Evolutionary conservation across 2,329 filamentous ascomycete genomes (phyloP), one percentile per base, ranked within the genome.

Genomic region (Neonectria hederae): DNA sequence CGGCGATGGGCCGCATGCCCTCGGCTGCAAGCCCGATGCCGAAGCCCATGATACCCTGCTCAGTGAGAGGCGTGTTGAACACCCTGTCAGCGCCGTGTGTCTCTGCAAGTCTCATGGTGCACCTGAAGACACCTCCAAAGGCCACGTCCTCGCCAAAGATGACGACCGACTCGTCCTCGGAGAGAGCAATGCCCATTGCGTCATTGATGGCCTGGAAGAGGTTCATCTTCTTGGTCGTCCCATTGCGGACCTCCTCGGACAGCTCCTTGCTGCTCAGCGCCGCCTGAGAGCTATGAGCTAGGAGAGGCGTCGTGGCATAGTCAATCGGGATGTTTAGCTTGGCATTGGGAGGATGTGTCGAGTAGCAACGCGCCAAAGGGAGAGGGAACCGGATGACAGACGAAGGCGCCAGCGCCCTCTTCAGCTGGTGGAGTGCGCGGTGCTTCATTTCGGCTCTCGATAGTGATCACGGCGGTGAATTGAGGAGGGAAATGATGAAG

Each of bases 101-200:
- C 66, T 94, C 92, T 32, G 93, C 89, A 17, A 99, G 85, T 72
- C 94, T 93, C 89, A 96, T 95, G 32, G 93, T 95, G 80, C 94
- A 97, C 61, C 96, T 88, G 76, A 99, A 99, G 17, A 99, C 96
- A 58, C 96, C 96, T 45, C 96, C 96, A 69, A 99, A 99, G 14
- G 96, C 93, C 8, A 99, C 94, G 76, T 99, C 96, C 79, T 99
- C 96, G 45, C 96, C 96, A 74, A 99, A 99, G 10, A 99, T 86
- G 61, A 98, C 83, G 22, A 97, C 93, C 19, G 90, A 89, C 68
- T 97, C 93, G 73, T 97, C 94, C 38, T 90, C 88, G 17, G 91
- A 88, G 28, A 99, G 85, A 24, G 95, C 93, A 63, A 91, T 92
- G 22, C 92, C 88, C 22, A 99, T 85, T 11, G 95, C 94, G 69